Percentiles rank a stretch among this genome's conserved stretches.
These are phyloP conservation scores for Baudoinia panamericana DNA, from an alignment of 495 filamentous ascomycete genomes.

Conservation along the genomic window DNA sequence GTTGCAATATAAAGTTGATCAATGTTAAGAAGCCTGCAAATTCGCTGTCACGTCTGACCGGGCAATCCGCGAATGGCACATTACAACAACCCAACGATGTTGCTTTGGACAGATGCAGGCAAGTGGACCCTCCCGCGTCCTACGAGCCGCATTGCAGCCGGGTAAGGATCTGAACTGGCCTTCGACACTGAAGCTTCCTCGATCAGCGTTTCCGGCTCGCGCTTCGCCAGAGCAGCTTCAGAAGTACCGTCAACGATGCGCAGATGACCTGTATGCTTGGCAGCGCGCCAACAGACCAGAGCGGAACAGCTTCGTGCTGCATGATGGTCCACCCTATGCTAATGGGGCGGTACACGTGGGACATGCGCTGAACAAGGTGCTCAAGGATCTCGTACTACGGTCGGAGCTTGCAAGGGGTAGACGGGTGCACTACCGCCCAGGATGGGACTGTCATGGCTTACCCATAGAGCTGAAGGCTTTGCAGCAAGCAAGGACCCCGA, in stretches of 20 bases:
- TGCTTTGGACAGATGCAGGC: slow-evolving; percentile 1
- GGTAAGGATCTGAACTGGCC: slow-evolving; percentile 18
- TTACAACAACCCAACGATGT: not conserved
- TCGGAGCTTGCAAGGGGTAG: slow-evolving; percentile 66
- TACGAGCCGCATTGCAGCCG: not conserved
- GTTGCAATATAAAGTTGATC: no score
- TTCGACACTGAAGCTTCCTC: slow-evolving; percentile 31
- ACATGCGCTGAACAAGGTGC: slow-evolving; percentile 95
- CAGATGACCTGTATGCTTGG: slow-evolving; percentile 83
- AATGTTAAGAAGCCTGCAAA: no score
- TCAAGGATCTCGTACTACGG: slow-evolving; percentile 85
- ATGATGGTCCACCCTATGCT: slow-evolving; percentile 95
- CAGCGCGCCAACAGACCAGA: slow-evolving; percentile 48
- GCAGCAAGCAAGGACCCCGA: slow-evolving; percentile 34
- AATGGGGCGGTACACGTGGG: slow-evolving; percentile 90
- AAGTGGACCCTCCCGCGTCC: not conserved
- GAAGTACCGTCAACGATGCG: slow-evolving; percentile 61
- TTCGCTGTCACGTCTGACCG: no score
- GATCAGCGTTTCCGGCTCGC: slow-evolving; percentile 34
- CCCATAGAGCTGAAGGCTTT: slow-evolving; percentile 98
- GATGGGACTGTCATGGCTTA: slow-evolving; percentile 97
- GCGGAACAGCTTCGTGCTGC: slow-evolving; percentile 55
- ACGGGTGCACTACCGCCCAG: slow-evolving; percentile 73
- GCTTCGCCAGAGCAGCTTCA: slow-evolving; percentile 35
- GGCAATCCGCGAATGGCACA: no score